These are phyloP conservation scores for Eutypa lata DNA, from an alignment of 2,329 filamentous ascomycete species.

Conservation along the genomic window DNA sequence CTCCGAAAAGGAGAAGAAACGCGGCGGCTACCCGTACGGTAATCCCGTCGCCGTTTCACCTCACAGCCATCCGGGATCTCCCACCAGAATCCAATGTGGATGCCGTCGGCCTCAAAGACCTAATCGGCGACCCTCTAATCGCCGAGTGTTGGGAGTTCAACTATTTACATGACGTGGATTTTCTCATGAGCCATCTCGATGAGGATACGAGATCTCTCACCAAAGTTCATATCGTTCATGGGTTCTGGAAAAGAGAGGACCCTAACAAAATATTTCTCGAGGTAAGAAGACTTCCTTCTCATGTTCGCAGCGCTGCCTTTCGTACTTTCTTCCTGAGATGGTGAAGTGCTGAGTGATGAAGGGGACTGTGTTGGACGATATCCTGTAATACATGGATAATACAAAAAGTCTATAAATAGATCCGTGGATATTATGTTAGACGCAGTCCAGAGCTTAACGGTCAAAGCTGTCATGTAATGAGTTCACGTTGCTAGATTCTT, in stretches of 20 bases:
- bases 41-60: slow-evolving; percentile 64
- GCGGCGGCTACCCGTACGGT: slow-evolving; percentile 5
- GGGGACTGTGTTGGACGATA: too few relatives aligned
- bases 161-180: slow-evolving; percentile 59
- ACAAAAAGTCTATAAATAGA: too few relatives aligned
- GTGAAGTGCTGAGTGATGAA: too few relatives aligned
- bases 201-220: slow-evolving; percentile 45
- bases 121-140: slow-evolving; percentile 73
- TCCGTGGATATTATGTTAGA: too few relatives aligned
- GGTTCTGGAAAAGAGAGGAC: slow-evolving; percentile 67
- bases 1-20: slow-evolving; percentile 35
- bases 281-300: slow-evolving; percentile 36
- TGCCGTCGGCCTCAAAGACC: slow-evolving; percentile 61
- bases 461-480: too few relatives aligned
- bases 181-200: slow-evolving; percentile 54
- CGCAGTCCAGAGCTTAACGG: too few relatives aligned
- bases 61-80: slow-evolving; percentile 68
- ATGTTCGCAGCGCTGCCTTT: too few relatives aligned
- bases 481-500: too few relatives aligned
- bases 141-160: slow-evolving; percentile 71
- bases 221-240: slow-evolving; percentile 55
- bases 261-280: slow-evolving; percentile 52
- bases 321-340: too few relatives aligned
- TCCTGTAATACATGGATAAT: too few relatives aligned
- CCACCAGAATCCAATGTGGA: slow-evolving; percentile 59